Conservation (phyloP, 805 yeast species). For the Lachancea cidri region DNA sequence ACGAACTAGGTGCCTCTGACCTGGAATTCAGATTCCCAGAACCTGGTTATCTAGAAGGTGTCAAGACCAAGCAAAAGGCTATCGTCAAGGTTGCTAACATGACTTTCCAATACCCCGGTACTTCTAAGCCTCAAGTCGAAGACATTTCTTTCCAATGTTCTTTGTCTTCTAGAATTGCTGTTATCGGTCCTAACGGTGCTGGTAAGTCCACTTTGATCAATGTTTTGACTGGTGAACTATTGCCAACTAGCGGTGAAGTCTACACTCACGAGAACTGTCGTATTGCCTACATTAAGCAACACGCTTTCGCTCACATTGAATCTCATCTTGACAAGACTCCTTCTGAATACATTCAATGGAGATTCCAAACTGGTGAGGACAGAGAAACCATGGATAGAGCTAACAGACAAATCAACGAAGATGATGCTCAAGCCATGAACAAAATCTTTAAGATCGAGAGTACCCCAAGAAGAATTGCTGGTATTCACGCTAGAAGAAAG, state of each 20-base stretch:
- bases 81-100: constrained; percentile 96
- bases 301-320: constrained; percentile 99
- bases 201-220: constrained; percentile 99
- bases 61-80: constrained; percentile 99
- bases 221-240: constrained; percentile 98
- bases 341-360: constrained; percentile 99
- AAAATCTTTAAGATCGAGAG: constrained; percentile 99
- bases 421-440: constrained; percentile 98
- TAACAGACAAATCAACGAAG: constrained; percentile 95
- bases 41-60: constrained; percentile 99
- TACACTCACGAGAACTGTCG: constrained; percentile 99
- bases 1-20: constrained; percentile 98
- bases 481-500: constrained; percentile 95
- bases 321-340: constrained; percentile 99
- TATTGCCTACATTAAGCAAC: constrained; percentile 99
- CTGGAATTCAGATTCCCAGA: constrained; percentile 97
- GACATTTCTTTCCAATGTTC: constrained; percentile 98
- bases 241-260: constrained; percentile 98
- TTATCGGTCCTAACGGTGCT: constrained; percentile 99
- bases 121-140: constrained; percentile 86
- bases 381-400: constrained; percentile 99
- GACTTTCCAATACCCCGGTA: constrained; percentile 99
- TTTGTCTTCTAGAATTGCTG: constrained; percentile 98
- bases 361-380: constrained; percentile 99
- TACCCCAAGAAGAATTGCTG: constrained; percentile 94